phyloP scores from a whole-genome alignment of 768 basidiomycete species.

The Hericium coralloides region DNA sequence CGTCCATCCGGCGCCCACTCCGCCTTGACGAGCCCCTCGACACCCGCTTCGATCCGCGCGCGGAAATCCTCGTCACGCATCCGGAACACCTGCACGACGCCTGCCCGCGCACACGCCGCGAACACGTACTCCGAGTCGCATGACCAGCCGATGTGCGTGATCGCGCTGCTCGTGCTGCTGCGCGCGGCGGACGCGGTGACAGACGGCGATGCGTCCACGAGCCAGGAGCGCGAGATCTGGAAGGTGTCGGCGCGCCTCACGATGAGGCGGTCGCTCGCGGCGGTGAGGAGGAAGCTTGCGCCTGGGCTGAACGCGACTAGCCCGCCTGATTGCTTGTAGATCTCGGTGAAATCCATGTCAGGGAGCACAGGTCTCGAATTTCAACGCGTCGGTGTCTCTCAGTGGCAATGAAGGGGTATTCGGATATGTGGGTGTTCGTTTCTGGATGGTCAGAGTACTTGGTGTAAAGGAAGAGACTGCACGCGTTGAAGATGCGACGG shows the following conservation, averaged over 20 bases:
- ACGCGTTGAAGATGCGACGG: neutral
- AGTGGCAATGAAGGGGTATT: neutral
- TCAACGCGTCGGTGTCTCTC: neutral
- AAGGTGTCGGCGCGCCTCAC: constrained; percentile 80
- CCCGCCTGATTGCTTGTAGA: constrained; percentile 62
- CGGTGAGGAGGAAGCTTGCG: constrained; percentile 77
- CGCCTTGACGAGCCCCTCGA: constrained; percentile 78
- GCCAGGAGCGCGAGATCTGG: constrained; percentile 76
- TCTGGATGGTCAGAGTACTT: neutral
- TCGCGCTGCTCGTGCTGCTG: constrained; percentile 29
- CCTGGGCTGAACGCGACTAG: constrained; percentile 81
- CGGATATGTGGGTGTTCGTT: neutral
- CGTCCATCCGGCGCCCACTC: constrained; percentile 90
- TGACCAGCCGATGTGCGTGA: constrained; percentile 81
- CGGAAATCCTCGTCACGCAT: constrained; percentile 73
- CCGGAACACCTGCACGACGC: constrained; percentile 69
- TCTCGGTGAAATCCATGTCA: constrained; percentile 79
- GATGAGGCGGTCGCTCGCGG: constrained; percentile 70
- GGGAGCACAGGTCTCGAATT: no score
- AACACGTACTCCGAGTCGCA: constrained; percentile 82
- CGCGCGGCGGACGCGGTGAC: constrained; percentile 30
- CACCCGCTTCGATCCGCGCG: constrained; percentile 69
- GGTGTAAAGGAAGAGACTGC: neutral
- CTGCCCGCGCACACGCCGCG: constrained; percentile 65
- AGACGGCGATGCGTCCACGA: constrained; percentile 46